Base-by-base conservation (phyloP, 495 filamentous ascomycete genomes). In the Pyrenopolyporus hunteri region DNA sequence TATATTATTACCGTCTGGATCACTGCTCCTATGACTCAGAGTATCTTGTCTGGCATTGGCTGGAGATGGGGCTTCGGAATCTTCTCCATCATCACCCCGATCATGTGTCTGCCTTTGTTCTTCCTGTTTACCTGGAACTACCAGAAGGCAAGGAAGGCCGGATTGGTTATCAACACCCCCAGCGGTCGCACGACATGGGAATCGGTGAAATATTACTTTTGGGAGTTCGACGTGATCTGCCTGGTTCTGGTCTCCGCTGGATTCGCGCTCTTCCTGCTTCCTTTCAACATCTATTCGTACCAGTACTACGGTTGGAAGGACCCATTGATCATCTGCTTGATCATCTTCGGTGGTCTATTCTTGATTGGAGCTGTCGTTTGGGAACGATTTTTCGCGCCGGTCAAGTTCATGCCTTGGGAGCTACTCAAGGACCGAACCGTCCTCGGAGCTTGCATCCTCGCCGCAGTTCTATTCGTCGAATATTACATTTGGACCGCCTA, bases 31-130 rank as follows among this genome's bases (percentile, higher is more conserved):
- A 72, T 80, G 3, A 72, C 82, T 3, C 53, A 77, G 3, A 70
- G 70, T 11, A 76, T 86, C 57, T 68, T 80, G 33, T 44, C 74
- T 19, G 66, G 77, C 1, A 68, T 75, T 11, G 75, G 78, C 40
- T 90, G 81, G 78, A 78, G 85, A 29, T 90, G 87, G 88, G 81
- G 76, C 11, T 88, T 83, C 62, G 86, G 85, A 25, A 74, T 78
- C 16, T 88, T 87, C 63, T 73, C 81, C 23, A 85, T 88, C 58
- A 73, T 87, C 60, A 76, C 78, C 20, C 84, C 84, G 0, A 59
- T 81, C 48, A 74, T 85, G 51, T 83, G 81, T 56, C 36, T 74
- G n/a, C 85, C 85, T 10, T 68, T 88, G 6, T 70, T 75, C 56
- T 65, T 60, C 26, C 70, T 87, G 9, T 85, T 87, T 63, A 76